A percentile compares a stretch with the other conserved stretches of the same genome.
Conservation (phyloP, 208 protist species). For the Blastocrithidia nonstop region DNA sequence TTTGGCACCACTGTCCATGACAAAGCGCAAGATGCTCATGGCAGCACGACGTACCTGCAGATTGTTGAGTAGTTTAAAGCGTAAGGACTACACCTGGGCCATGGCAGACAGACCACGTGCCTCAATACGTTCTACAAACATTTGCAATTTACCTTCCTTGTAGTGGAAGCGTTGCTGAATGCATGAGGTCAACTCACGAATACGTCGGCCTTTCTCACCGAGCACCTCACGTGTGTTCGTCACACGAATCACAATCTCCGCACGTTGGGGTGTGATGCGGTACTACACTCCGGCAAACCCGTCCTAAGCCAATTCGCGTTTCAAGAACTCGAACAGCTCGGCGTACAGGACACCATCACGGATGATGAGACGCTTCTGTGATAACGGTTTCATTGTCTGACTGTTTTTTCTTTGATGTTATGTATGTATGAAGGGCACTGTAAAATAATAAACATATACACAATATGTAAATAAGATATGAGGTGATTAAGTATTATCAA, state of each 20-base stretch:
- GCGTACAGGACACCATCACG: conserved; percentile 99
- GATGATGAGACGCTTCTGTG: conserved; percentile 95
- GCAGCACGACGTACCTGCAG: conserved; percentile 96
- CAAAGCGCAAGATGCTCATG: conserved; percentile 96
- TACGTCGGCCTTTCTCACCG: conserved; percentile 95
- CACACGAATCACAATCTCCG: conserved; percentile 98
- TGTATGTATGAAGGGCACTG: not conserved
- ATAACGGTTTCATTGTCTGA: conserved; percentile 51
- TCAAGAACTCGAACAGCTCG: conserved; percentile 99
- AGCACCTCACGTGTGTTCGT: conserved; percentile 95
- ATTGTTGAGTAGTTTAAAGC: conserved; percentile 96
- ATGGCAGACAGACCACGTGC: conserved; percentile 97
- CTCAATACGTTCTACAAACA: conserved; percentile 95
- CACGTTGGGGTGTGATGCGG: conserved; percentile 89
- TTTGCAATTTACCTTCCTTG: conserved; percentile 87
- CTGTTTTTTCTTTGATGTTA: not conserved
- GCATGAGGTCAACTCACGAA: conserved; percentile 95
- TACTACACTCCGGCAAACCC: conserved; percentile 95
- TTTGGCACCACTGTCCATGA: conserved; percentile 97
- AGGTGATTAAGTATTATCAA: too few relatives aligned
- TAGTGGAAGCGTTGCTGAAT: conserved; percentile 98
- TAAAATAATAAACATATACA: not conserved
- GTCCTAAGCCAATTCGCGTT: conserved; percentile 94
- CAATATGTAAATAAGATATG: conserved; percentile 1
- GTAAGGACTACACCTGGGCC: conserved; percentile 97